Base-by-base conservation (phyloP, 257 asterid genomes). In the Nicotiana knightiana region DNA sequence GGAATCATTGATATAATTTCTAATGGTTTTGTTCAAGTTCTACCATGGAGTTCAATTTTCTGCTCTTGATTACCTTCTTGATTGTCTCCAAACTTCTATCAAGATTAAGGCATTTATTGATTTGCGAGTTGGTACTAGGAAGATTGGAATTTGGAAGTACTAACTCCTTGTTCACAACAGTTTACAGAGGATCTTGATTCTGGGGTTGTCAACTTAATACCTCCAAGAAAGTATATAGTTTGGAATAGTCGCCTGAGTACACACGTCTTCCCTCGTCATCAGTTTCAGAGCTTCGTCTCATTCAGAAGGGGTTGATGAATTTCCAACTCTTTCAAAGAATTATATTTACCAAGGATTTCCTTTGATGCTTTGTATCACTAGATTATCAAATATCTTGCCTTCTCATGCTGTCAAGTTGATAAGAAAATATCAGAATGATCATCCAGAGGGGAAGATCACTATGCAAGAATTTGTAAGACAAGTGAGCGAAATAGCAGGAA, bases 171-270 rank as follows among this genome's bases (percentile, higher is more conserved):
- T 26, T 85, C 88, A 16, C 65, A 71, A 68, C 86, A 83, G 48
- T 79, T 48, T 73, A 73, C 57, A 53, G 83, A 83, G 54, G 64
- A 83, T n/a, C 81, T 65, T 81, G 87, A 86, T 30, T 48, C 79
- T 76, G 89, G 89, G 39, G 87, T 81, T 67, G 89, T 83, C 73
- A 77, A 86, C 77, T 18, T 83, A 43, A 39, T 76, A 64, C 46
- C 58, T 48, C 89, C 89, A 57, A 83, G 77, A 28, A 80, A 81
- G 24, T 86, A 83, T 77, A 70, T 86, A 11, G 66, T 83, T 51
- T 86, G 89, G 87, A 79, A 66, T 28, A 76, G 79, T 82, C 71
- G 81, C 37, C 16, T 77, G 51, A 86, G 37, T 70, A 76, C 86
- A 12, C 88, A 81, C 11, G 62, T 86, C 61, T 86, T 55, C 76